Evolutionary conservation across 352 stramenopile species (phyloP).

Genomic region (Detonula confervacea): DNA sequence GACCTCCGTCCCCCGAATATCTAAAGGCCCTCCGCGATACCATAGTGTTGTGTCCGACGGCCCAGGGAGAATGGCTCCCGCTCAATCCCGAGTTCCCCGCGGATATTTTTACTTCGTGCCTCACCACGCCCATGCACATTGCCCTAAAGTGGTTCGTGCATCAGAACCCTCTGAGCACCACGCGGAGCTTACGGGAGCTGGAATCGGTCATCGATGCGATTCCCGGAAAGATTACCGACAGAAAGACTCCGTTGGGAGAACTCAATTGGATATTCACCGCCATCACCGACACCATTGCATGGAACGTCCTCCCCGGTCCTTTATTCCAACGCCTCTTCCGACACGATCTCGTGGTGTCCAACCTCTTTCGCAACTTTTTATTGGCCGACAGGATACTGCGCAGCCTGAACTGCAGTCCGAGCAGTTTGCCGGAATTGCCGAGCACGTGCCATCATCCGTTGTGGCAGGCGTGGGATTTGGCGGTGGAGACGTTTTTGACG

Average conservation of each 20-base stretch:
- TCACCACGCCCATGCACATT: conserved; percentile 99
- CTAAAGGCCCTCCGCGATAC: conserved; percentile 84
- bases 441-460: conserved; percentile 95
- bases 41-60: conserved; percentile 96
- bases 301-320: conserved; percentile 95
- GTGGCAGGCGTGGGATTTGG: conserved; percentile 98
- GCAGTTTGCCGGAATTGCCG: conserved; percentile 92
- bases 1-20: conserved; percentile 11
- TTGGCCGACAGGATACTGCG: conserved; percentile 96
- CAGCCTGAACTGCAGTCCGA: conserved; percentile 88
- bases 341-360: conserved; percentile 98
- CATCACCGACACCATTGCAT: conserved; percentile 99
- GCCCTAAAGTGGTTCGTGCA: conserved; percentile 98
- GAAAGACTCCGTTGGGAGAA: conserved; percentile 87
- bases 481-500: conserved; percentile 96
- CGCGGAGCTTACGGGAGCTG: conserved; percentile 67
- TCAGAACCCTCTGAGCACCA: conserved; percentile 73
- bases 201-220: conserved; percentile 87
- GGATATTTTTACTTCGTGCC: conserved; percentile 99
- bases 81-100: conserved; percentile 96
- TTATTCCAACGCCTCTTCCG: conserved; percentile 99
- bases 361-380: conserved; percentile 98
- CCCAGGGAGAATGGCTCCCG: conserved; percentile 93
- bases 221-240: conserved; percentile 92
- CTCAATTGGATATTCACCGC: conserved; percentile 99